These are phyloP conservation scores for Thamnidium elegans DNA, from an alignment of 192 early-diverging fungal genomes.

Conservation along the genomic window DNA sequence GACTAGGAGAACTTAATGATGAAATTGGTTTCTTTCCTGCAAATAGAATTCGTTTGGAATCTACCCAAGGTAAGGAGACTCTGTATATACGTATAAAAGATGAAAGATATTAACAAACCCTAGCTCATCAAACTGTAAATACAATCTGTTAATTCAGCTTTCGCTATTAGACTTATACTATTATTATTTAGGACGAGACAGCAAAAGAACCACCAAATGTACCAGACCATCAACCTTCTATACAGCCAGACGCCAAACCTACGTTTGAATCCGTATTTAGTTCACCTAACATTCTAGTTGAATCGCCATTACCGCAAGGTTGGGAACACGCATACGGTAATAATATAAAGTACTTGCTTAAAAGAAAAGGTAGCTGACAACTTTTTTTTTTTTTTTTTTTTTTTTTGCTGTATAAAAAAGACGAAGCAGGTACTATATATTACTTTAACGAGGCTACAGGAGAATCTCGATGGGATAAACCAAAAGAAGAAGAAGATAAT, in stretches of 20 bases:
- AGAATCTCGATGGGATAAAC: constrained; percentile 49
- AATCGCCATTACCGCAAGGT: constrained; percentile 35
- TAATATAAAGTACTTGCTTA: not conserved
- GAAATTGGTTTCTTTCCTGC: constrained; percentile 40
- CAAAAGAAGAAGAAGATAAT: not conserved
- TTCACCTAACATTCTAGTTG: not conserved
- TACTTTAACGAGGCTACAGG: constrained; percentile 53
- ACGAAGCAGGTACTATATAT: constrained; percentile 46
- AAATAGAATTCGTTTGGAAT: constrained; percentile 32
- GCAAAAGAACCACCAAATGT: constrained; percentile 4
- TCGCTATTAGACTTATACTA: too few relatives aligned
- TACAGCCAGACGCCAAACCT: not conserved
- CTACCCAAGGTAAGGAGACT: not conserved
- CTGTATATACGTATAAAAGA: too few relatives aligned
- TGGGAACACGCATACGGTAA: constrained; percentile 48
- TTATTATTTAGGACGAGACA: not conserved
- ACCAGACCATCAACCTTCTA: not conserved
- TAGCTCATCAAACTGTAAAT: too few relatives aligned
- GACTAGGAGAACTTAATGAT: constrained; percentile 31
- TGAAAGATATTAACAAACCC: too few relatives aligned
- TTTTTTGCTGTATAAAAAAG: constrained; percentile 22
- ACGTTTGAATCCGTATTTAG: not conserved
- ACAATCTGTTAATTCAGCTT: too few relatives aligned
- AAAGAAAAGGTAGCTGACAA: not conserved
- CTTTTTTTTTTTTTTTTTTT: not conserved